Base-by-base conservation (phyloP, 2,329 filamentous ascomycete species). In the Fusarium mexicanum region DNA sequence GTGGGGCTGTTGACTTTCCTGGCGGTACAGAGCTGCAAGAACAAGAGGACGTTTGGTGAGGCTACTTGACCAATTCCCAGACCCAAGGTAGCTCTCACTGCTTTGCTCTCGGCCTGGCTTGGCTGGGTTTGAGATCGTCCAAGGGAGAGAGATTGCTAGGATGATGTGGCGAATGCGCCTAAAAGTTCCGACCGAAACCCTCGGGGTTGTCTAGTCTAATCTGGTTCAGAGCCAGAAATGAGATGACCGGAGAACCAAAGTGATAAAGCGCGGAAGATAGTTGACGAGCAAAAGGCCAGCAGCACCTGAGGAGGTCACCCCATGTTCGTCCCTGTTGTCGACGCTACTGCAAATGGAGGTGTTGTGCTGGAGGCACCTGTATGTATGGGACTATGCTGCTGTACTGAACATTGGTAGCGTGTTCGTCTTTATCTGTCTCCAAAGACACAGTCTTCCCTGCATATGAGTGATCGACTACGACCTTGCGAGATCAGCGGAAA, bases 121-220 rank as follows among this genome's bases (percentile, higher is more conserved):
- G 67, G 66, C 64, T 59, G 31, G 60, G 67, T 61, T 71, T 74
- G 69, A 74, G 68, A 72, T 74, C 74, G 51, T 53, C 43, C 60
- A 65, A 74, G 68, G 72, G 63, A 74, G 67, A 72, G 57, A 58
- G 40, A 61, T 74, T 72, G 55, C 71, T 60, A 61, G 68, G 72
- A 62, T 66, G 38, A 55, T 69, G 71, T 69, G 67, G 71, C 67
- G 57, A 75, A 58, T 60, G 46, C 48, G 61, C 69, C 72, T 68
- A 51, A 69, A 73, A 69, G 69, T 72, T 75, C 72, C 69, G 72
- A 73, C 72, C 72, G 65, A 75, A 75, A 75, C 61, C 69, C 60
- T 75, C 58, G 69, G 72, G 61, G 33, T 60, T 64, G 51, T 64
- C 54, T 65, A 70, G 50, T 72, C 65, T 47, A 47, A 65, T 69